Evolutionary conservation across 2,329 filamentous ascomycete species (phyloP).

Genomic region (Thielaviopsis musarum): DNA sequence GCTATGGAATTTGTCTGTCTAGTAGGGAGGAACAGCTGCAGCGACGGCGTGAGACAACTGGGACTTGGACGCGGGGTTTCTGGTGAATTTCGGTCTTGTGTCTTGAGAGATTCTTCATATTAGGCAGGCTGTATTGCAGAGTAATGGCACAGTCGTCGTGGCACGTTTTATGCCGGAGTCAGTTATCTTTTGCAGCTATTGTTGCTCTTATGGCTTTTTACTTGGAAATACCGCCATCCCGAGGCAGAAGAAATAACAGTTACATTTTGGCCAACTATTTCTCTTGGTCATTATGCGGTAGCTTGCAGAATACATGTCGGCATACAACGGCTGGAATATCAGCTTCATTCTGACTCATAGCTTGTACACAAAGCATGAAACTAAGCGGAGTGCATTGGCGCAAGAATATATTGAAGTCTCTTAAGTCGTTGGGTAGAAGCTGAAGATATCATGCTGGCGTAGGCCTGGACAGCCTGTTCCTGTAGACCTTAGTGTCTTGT

Average conservation of each 20-base stretch:
- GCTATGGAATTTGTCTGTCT: too few relatives aligned
- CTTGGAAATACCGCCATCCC: neutral
- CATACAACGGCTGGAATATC: neutral
- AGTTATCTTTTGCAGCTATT: neutral
- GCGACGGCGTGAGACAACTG: too few relatives aligned
- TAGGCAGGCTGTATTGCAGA: neutral
- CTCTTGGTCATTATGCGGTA: neutral
- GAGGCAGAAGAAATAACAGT: neutral
- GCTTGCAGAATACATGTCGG: neutral
- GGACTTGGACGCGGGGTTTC: too few relatives aligned
- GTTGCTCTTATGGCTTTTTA: neutral
- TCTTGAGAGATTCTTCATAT: too few relatives aligned
- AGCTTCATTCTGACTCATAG: neutral
- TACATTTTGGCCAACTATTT: neutral
- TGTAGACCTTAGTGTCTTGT: too few relatives aligned
- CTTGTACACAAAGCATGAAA: neutral
- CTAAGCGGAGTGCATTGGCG: neutral
- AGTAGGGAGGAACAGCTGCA: too few relatives aligned
- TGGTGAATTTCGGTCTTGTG: too few relatives aligned
- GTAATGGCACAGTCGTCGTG: neutral
- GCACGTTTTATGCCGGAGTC: neutral
- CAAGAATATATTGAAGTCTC: neutral
- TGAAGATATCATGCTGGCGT: neutral
- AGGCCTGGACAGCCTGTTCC: too few relatives aligned
- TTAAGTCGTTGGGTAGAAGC: neutral